Conservation (phyloP, 768 basidiomycete species). For the Russula virescens region DNA sequence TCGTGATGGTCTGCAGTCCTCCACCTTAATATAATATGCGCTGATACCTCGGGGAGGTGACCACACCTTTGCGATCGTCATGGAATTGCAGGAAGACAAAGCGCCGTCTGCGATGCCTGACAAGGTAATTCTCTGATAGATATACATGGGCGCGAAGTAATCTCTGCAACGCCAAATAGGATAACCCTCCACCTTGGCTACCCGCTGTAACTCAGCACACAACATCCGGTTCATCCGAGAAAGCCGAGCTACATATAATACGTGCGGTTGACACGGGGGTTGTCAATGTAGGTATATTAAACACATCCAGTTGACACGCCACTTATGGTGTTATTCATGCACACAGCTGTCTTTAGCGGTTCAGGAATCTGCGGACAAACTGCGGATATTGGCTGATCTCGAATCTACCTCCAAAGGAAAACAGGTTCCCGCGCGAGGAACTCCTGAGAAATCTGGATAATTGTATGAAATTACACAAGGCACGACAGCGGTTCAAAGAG, state of each 20-base stretch:
- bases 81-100: slow-evolving; percentile 69
- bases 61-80: slow-evolving; percentile 72
- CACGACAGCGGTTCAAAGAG: neutral
- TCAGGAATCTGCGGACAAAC: slow-evolving; percentile 73
- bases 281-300: slow-evolving; percentile 50
- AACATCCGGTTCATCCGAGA: slow-evolving; percentile 56
- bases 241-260: slow-evolving; percentile 67
- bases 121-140: slow-evolving; percentile 33
- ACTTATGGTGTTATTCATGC: neutral
- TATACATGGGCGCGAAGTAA: slow-evolving; percentile 17
- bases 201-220: slow-evolving; percentile 68
- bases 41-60: slow-evolving; percentile 42
- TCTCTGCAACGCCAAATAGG: slow-evolving; percentile 6
- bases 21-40: neutral
- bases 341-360: slow-evolving; percentile 65
- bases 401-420: slow-evolving; percentile 25
- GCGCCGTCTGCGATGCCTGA: slow-evolving; percentile 47
- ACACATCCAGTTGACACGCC: neutral
- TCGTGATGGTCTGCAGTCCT: slow-evolving; percentile 41
- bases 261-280: slow-evolving; percentile 81
- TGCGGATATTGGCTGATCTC: slow-evolving; percentile 29
- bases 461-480: neutral
- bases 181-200: slow-evolving; percentile 77
- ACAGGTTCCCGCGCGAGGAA: slow-evolving; percentile 1
- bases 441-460: neutral